Conservation (phyloP, 768 basidiomycete species). For the Hygrocybe punicea region DNA sequence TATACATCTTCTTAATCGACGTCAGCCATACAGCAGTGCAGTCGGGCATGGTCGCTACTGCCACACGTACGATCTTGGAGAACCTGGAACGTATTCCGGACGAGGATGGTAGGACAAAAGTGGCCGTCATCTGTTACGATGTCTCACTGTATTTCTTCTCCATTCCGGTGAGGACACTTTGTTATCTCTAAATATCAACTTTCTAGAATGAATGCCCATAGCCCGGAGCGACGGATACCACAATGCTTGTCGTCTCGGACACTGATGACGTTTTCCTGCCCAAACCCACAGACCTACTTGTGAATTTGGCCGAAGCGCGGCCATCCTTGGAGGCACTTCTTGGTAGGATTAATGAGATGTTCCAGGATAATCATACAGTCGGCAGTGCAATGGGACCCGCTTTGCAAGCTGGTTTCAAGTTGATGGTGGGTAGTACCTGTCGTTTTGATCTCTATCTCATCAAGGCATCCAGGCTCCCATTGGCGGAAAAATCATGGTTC, state of each 20-base stretch:
- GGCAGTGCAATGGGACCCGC: conserved; percentile 95
- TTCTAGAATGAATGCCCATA: conserved; percentile 20
- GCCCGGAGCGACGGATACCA: conserved; percentile 72
- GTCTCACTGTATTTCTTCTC: conserved; percentile 96
- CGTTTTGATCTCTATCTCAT: neutral
- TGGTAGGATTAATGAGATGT: conserved; percentile 89
- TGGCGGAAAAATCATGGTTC: conserved; percentile 89
- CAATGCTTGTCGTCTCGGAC: conserved; percentile 97
- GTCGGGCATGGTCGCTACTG: conserved; percentile 98
- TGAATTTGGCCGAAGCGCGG: conserved; percentile 86
- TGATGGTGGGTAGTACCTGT: conserved; percentile 64
- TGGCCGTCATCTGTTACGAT: conserved; percentile 90
- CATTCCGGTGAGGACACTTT: conserved; percentile 57
- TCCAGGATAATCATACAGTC: conserved; percentile 90
- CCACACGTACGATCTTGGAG: conserved; percentile 93
- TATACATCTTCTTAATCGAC: conserved; percentile 96
- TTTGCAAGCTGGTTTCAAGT: conserved; percentile 91
- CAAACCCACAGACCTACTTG: conserved; percentile 92
- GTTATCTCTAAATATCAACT: neutral
- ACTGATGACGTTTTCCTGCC: conserved; percentile 97
- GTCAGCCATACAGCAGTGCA: conserved; percentile 90
- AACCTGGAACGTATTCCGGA: conserved; percentile 94
- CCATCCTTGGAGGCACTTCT: conserved; percentile 78
- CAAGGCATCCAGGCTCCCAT: conserved; percentile 63
- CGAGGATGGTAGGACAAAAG: conserved; percentile 87